Conservation (phyloP, 257 asterid genomes). For the Lycium barbarum region DNA sequence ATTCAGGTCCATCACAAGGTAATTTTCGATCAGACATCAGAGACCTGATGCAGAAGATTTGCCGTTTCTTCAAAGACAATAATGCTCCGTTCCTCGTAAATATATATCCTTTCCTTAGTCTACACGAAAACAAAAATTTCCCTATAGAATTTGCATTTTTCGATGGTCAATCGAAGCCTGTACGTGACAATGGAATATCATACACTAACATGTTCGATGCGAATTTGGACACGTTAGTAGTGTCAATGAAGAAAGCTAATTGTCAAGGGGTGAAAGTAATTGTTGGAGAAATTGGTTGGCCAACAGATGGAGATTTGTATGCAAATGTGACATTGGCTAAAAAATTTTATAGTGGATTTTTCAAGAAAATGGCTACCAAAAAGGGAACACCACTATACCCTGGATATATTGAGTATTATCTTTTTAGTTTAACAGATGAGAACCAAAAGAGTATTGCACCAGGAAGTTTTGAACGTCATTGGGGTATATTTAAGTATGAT, state of each 20-base stretch:
- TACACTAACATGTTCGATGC: constrained; percentile 74
- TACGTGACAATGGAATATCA: constrained; percentile 46
- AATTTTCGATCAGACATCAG: constrained; percentile 57
- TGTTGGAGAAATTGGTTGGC: constrained; percentile 85
- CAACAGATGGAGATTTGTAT: constrained; percentile 61
- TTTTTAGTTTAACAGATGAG: constrained; percentile 72
- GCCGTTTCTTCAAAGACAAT: constrained; percentile 45
- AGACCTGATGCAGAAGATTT: constrained; percentile 50
- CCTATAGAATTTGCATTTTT: constrained; percentile 73
- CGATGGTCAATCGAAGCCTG: constrained; percentile 53
- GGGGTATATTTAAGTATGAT: constrained; percentile 73
- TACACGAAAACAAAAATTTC: constrained; percentile 42
- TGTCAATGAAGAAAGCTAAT: constrained; percentile 54
- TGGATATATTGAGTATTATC: constrained; percentile 53
- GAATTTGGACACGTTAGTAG: constrained; percentile 59
- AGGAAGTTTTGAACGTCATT: constrained; percentile 68
- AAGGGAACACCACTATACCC: constrained; percentile 70
- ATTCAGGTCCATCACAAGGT: constrained; percentile 61
- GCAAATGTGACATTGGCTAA: constrained; percentile 51
- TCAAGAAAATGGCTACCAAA: constrained; percentile 49
- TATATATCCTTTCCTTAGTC: constrained; percentile 70
- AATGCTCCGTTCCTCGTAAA: constrained; percentile 67
- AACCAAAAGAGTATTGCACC: constrained; percentile 53
- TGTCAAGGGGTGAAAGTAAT: constrained; percentile 42
- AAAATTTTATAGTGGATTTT: constrained; percentile 61